These are phyloP conservation scores for Antrodiella citrinella DNA, from an alignment of 768 basidiomycete genomes.

Conservation along the genomic window DNA sequence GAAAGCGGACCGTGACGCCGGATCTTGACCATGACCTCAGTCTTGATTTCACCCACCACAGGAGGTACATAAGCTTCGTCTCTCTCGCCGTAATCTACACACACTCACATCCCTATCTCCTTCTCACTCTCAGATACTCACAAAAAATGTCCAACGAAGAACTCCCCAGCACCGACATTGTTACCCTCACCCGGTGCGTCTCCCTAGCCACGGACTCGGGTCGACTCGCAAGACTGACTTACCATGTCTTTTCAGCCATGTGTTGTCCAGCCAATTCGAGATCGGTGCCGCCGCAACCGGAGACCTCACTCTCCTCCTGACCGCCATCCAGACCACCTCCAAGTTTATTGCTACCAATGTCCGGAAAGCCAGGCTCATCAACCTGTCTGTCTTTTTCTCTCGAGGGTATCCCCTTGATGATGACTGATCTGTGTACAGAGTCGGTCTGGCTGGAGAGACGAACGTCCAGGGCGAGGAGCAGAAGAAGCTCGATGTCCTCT, in stretches of 20 bases:
- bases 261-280: conserved; percentile 77
- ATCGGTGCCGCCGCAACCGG: conserved; percentile 81
- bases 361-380: conserved; percentile 92
- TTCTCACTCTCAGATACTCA: conserved; percentile 4
- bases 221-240: conserved; percentile 4
- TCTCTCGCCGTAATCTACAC: background rate
- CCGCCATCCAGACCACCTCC: conserved; percentile 91
- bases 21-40: background rate
- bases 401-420: conserved; percentile 5
- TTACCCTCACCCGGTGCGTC: conserved; percentile 86
- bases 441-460: conserved; percentile 92
- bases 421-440: conserved; percentile 38
- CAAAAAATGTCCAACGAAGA: conserved; percentile 40
- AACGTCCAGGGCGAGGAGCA: conserved; percentile 99
- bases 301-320: conserved; percentile 89
- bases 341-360: conserved; percentile 99
- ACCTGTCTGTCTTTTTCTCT: conserved; percentile 60
- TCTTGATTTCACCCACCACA: background rate
- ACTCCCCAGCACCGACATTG: conserved; percentile 74
- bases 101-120: background rate
- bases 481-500: conserved; percentile 97
- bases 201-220: background rate
- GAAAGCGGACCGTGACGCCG: background rate
- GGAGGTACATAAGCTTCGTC: background rate
- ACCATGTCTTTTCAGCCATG: conserved; percentile 48